Percentiles rank a stretch among this genome's conserved stretches.
Conservation (phyloP, 2,329 filamentous ascomycete genomes). For the Coniochaeta sp. region DNA sequence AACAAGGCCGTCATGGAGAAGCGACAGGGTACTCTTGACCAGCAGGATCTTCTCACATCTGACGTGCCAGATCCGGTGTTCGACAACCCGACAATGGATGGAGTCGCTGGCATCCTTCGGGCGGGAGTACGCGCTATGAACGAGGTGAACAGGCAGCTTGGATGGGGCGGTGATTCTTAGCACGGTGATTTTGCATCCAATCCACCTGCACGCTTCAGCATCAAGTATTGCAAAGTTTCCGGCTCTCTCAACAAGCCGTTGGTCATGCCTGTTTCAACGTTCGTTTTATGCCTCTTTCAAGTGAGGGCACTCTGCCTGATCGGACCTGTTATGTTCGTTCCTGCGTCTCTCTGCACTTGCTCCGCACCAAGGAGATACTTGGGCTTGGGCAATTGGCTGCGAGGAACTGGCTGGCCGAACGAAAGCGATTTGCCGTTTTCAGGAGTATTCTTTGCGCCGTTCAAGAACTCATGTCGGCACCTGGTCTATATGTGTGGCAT, state of each 20-base stretch:
- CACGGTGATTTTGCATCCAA: neutral
- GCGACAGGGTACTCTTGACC: slow-evolving; percentile 46
- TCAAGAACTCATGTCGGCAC: too few relatives aligned
- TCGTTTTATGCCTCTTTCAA: too few relatives aligned
- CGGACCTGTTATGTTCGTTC: neutral
- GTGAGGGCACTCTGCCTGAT: neutral
- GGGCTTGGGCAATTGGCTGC: neutral
- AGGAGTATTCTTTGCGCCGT: too few relatives aligned
- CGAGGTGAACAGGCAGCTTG: slow-evolving; percentile 43
- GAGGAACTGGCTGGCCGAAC: neutral
- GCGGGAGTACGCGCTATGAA: slow-evolving; percentile 44
- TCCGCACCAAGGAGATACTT: neutral
- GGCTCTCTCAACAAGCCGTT: neutral
- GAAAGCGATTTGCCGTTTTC: too few relatives aligned
- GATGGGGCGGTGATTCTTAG: slow-evolving; percentile 35
- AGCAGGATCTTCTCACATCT: slow-evolving; percentile 43
- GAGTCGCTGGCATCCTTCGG: slow-evolving; percentile 32
- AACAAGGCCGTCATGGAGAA: slow-evolving; percentile 50
- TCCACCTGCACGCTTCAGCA: neutral
- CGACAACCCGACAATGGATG: slow-evolving; percentile 29
- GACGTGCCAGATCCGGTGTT: slow-evolving; percentile 29
- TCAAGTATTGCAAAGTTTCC: neutral
- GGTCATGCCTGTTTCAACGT: neutral
- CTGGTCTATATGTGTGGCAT: too few relatives aligned
- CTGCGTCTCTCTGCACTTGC: neutral